Percentiles rank a stretch among this genome's conserved stretches.
These are phyloP conservation scores for Venturia carpophila DNA, from an alignment of 2,329 filamentous ascomycete species.

Conservation along the genomic window DNA sequence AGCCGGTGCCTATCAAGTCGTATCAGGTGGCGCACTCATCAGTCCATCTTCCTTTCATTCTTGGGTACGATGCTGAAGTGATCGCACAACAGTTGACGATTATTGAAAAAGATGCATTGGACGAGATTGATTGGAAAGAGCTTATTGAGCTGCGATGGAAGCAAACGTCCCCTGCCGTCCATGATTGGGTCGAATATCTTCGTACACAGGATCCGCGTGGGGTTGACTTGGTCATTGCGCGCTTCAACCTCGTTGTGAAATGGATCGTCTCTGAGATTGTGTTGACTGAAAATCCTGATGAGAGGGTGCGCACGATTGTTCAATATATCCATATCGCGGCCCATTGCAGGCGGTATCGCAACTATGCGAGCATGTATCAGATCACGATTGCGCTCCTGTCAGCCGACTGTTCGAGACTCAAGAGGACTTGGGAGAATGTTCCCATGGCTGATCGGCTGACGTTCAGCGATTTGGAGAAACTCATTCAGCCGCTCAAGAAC, in stretches of 20 bases:
- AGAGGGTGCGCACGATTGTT: slow-evolving; percentile 67
- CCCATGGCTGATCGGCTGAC: slow-evolving; percentile 57
- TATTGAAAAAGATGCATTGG: slow-evolving; percentile 77
- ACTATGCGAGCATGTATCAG: slow-evolving; percentile 78
- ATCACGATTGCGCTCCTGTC: slow-evolving; percentile 69
- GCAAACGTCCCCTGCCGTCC: slow-evolving; percentile 56
- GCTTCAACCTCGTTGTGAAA: slow-evolving; percentile 83
- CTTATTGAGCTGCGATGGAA: slow-evolving; percentile 79
- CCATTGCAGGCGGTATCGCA: slow-evolving; percentile 67
- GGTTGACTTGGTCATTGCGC: slow-evolving; percentile 75
- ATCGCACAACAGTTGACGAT: slow-evolving; percentile 78
- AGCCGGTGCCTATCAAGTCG: background rate
- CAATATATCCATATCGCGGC: slow-evolving; percentile 76
- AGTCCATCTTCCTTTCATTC: slow-evolving; percentile 67
- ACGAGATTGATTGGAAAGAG: slow-evolving; percentile 84
- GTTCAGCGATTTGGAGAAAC: slow-evolving; percentile 59
- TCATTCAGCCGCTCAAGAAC: slow-evolving; percentile 70
- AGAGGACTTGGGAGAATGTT: slow-evolving; percentile 64
- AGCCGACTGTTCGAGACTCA: slow-evolving; percentile 60
- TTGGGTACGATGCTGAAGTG: slow-evolving; percentile 71
- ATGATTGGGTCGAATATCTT: slow-evolving; percentile 77
- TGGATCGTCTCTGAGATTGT: slow-evolving; percentile 77
- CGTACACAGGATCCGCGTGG: slow-evolving; percentile 63
- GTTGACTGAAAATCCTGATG: slow-evolving; percentile 61
- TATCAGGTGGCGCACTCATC: slow-evolving; percentile 20